Evolutionary conservation across 768 basidiomycete species (phyloP).

Genomic region (Amanita subjunquillea): DNA sequence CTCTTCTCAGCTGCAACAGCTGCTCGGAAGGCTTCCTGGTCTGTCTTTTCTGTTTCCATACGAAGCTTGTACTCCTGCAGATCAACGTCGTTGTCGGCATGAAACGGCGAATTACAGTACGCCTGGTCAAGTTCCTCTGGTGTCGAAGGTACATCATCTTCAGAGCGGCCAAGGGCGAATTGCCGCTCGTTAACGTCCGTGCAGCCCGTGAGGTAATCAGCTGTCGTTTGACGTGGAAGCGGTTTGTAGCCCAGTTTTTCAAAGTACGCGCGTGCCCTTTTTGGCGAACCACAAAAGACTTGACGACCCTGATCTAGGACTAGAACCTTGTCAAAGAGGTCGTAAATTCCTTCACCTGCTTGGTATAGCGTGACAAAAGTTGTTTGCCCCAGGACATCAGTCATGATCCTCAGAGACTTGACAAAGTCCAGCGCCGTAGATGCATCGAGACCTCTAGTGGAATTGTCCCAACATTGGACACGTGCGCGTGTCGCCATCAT

Average conservation of each 20-base stretch:
- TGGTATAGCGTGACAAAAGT: conserved; percentile 81
- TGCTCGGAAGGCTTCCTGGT: conserved; percentile 69
- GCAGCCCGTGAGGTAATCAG: conserved; percentile 79
- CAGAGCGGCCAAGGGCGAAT: conserved; percentile 53
- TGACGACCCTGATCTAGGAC: conserved; percentile 74
- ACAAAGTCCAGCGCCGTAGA: conserved; percentile 85
- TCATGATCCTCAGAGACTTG: conserved; percentile 70
- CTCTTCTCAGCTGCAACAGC: conserved; percentile 74
- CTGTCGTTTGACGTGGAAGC: conserved; percentile 74
- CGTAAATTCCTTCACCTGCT: conserved; percentile 71
- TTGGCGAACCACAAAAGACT: conserved; percentile 70
- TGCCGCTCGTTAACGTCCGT: conserved; percentile 83
- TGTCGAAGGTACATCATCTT: conserved; percentile 50
- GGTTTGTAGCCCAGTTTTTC: conserved; percentile 61
- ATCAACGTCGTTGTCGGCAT: conserved; percentile 29
- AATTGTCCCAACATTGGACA: conserved; percentile 79
- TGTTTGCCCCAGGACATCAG: conserved; percentile 72
- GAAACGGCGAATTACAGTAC: conserved; percentile 40
- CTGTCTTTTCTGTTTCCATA: conserved; percentile 50
- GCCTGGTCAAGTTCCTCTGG: conserved; percentile 59
- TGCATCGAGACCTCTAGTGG: conserved; percentile 73
- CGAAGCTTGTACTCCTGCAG: conserved; percentile 44
- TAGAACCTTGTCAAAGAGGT: conserved; percentile 81
- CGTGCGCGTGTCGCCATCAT: conserved; percentile 78
- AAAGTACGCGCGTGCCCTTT: conserved; percentile 73